A percentile compares a stretch with the other conserved stretches of the same genome.
phyloP scores from a whole-genome alignment of 768 basidiomycete genomes.

The Melanogaster broomeanus region DNA sequence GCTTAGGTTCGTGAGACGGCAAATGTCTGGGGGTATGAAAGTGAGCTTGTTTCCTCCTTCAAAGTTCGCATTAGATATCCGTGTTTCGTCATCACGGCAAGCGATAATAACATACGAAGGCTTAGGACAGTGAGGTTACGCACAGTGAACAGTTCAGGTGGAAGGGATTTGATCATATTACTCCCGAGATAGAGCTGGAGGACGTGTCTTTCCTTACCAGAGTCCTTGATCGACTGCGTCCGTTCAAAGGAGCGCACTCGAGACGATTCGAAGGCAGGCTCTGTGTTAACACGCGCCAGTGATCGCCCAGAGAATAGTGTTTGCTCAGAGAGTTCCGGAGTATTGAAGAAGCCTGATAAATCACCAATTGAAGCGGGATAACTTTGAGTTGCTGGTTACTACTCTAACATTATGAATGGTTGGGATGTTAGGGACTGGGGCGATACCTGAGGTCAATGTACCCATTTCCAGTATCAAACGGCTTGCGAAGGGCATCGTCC shows the following conservation, averaged over 20 bases:
- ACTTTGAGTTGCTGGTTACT: conserved; percentile 44
- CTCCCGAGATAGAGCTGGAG: conserved; percentile 57
- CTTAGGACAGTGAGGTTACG: conserved; percentile 61
- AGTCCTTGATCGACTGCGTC: conserved; percentile 28
- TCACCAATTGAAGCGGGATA: conserved; percentile 53
- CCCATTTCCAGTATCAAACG: conserved; percentile 50
- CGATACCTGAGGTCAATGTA: conserved; percentile 55
- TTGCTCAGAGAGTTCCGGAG: conserved; percentile 37
- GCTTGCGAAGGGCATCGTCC: conserved; percentile 46
- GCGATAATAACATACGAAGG: conserved; percentile 49
- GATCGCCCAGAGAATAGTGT: conserved; percentile 23
- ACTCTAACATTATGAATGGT: conserved; percentile 12
- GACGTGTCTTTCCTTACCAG: conserved; percentile 46
- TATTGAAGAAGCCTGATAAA: conserved; percentile 47
- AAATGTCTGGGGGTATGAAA: conserved; percentile 64
- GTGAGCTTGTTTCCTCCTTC: conserved; percentile 59
- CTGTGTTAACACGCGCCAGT: conserved; percentile 37
- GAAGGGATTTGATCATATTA: conserved; percentile 57
- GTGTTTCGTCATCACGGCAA: not conserved
- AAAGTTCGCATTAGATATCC: not conserved
- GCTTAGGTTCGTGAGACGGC: conserved; percentile 49
- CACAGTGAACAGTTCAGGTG: conserved; percentile 57
- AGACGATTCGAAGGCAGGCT: conserved; percentile 28
- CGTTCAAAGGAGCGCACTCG: conserved; percentile 26
- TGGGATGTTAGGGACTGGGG: conserved; percentile 14